phyloP scores from a whole-genome alignment of 371 early-diverging fungal genomes.

The Zopfochytrium polystomum region DNA sequence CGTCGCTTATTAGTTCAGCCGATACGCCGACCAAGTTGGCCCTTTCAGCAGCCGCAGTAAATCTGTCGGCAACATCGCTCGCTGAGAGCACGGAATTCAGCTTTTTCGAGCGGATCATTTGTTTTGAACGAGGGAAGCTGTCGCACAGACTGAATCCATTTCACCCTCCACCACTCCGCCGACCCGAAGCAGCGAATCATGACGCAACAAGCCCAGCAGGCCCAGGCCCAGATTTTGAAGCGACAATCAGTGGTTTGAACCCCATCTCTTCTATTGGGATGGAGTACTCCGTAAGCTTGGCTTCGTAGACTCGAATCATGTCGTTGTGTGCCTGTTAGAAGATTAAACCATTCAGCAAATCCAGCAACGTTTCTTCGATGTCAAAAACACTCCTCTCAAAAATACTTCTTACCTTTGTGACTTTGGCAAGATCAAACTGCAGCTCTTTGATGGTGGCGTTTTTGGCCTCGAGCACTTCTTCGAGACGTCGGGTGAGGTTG shows the following conservation, averaged over 20 bases:
- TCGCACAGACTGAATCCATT: too few relatives aligned
- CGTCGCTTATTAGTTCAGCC: too few relatives aligned
- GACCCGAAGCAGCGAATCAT: not conserved
- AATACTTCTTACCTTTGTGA: constrained; percentile 45
- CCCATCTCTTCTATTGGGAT: constrained; percentile 56
- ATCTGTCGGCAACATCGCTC: too few relatives aligned
- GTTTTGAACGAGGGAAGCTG: too few relatives aligned
- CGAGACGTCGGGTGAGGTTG: constrained; percentile 48
- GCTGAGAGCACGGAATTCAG: too few relatives aligned
- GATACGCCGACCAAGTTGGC: too few relatives aligned
- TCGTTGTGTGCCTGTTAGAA: constrained; percentile 51
- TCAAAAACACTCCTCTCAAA: not conserved
- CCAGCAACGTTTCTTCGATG: too few relatives aligned
- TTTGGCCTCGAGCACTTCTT: constrained; percentile 54
- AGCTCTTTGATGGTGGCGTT: constrained; percentile 54
- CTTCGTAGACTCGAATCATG: constrained; percentile 55
- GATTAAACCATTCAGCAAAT: constrained; percentile 4
- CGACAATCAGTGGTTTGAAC: constrained; percentile 46
- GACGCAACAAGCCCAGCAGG: constrained; percentile 43
- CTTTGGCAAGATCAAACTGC: constrained; percentile 55
- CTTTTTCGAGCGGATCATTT: too few relatives aligned
- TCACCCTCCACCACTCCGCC: not conserved
- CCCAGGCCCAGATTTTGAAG: constrained; percentile 28
- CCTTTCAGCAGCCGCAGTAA: too few relatives aligned
- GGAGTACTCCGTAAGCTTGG: constrained; percentile 53